phyloP scores from a whole-genome alignment of 2,329 filamentous ascomycete species.

The Alternaria incomplexa region DNA sequence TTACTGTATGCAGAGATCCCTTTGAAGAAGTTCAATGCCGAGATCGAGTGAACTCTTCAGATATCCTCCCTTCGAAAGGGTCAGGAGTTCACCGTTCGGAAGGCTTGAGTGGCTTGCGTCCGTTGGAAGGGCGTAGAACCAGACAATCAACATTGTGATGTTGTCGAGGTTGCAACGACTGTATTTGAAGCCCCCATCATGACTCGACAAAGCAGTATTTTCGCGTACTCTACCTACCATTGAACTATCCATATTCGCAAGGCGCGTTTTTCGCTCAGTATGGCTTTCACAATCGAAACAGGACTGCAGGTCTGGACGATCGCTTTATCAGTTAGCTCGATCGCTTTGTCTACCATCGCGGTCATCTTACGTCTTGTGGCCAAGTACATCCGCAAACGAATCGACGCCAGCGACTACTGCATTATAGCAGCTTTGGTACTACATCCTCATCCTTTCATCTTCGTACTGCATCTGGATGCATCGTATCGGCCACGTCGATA shows the following conservation, averaged over 20 bases:
- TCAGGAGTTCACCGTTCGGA: no score
- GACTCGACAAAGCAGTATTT: background rate
- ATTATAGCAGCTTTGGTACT: background rate
- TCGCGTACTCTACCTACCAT: background rate
- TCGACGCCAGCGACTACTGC: background rate
- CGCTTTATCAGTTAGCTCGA: background rate
- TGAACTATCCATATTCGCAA: background rate
- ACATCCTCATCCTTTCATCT: background rate
- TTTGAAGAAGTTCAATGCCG: background rate
- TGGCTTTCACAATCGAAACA: background rate
- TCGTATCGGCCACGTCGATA: background rate
- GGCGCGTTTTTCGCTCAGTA: background rate
- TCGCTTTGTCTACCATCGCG: background rate
- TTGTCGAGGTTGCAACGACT: background rate
- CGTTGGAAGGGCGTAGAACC: background rate
- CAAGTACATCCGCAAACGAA: background rate
- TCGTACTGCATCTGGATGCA: background rate
- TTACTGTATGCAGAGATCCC: background rate
- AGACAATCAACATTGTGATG: background rate
- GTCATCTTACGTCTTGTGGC: background rate
- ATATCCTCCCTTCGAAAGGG: background rate
- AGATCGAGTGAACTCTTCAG: background rate
- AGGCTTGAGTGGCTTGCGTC: background rate
- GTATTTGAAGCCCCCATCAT: background rate
- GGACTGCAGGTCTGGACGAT: background rate